Percentiles rank a stretch among this genome's conserved stretches.
Conservation (phyloP, 495 filamentous ascomycete genomes). For the Annulohypoxylon nitens region DNA sequence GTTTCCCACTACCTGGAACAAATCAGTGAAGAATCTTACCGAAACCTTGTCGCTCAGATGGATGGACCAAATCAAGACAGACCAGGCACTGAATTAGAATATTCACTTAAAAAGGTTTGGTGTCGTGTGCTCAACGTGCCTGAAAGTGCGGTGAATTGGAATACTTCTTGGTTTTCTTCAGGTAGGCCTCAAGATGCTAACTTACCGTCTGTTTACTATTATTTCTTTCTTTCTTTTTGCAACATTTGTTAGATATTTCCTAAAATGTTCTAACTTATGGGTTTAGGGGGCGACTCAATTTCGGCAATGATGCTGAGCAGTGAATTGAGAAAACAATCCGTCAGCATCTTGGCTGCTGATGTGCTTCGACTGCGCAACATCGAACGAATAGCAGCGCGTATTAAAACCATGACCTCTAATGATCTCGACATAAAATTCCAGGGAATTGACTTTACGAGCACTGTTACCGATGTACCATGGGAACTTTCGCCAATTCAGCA, state of each 20-base stretch:
- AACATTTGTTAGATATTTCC: neutral
- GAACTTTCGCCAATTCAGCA: neutral
- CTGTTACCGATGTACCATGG: neutral
- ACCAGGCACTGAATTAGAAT: neutral
- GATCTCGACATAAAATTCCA: neutral
- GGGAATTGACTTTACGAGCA: neutral
- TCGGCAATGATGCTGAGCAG: slow-evolving; percentile 1
- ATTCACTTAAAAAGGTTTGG: neutral
- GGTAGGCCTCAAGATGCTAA: neutral
- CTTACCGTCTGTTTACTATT: neutral
- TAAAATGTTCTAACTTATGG: neutral
- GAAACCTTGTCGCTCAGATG: neutral
- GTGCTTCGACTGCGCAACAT: neutral
- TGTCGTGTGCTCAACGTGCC: neutral
- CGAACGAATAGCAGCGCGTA: neutral
- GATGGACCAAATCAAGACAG: neutral
- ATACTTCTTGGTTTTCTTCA: neutral
- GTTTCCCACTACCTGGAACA: neutral
- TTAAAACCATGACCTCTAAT: neutral
- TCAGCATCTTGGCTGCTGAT: neutral
- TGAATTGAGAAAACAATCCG: neutral
- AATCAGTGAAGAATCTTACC: neutral
- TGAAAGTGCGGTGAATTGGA: neutral
- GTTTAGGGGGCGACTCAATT: slow-evolving; percentile 1
- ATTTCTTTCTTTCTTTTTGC: neutral